Evolutionary conservation across 805 yeast genomes (phyloP), one percentile per base, ranked within the genome.

Genomic region (Yamadazyma sp.): DNA sequence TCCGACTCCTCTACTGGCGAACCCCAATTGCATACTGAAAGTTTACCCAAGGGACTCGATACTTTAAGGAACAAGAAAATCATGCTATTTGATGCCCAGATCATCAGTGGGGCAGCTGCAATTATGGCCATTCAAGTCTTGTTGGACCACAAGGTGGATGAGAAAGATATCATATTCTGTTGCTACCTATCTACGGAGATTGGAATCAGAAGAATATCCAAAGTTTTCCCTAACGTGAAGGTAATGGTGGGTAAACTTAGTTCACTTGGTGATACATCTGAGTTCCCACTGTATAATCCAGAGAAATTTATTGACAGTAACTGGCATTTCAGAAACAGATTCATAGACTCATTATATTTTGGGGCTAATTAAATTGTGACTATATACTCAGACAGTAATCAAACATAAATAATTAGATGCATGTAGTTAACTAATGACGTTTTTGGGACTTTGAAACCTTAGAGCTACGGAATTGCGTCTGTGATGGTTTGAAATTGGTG

Each of bases 101-200:
- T 88, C 33, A 82, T 87, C 21, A 81, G 95, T 20, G 99, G 98
- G 2, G 95, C 96, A 0, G 95, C 95, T 0, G 82, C 90, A 1
- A 84, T 88, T 28, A 93, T 91, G 98, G 95, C 97, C 0, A 77
- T 87, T 30, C 93, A 88, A 50, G 89, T 91, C 3, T 64, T 91
- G 33, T 49, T 85, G 11, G 98, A 91, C 54, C 95, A 91, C 55
- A 84, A 82, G 5, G 82, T 87, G 15, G 49, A 57, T 6, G 73
- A 75, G 33, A 63, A 70, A 20, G 74, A 84, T 46, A 83, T 93
- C 15, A 73, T 81, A 2, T 68, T 89, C 37, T 79, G 88, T 9
- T 65, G 82, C 4, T 85, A 84, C 52, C 58, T 83, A 36, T 84
- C 88, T n/a, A 79, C 95, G 0, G 93, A 84, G 48, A 68, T 78